phyloP scores from a whole-genome alignment of 2,329 filamentous ascomycete species.

The Curvularia eragrostidis region DNA sequence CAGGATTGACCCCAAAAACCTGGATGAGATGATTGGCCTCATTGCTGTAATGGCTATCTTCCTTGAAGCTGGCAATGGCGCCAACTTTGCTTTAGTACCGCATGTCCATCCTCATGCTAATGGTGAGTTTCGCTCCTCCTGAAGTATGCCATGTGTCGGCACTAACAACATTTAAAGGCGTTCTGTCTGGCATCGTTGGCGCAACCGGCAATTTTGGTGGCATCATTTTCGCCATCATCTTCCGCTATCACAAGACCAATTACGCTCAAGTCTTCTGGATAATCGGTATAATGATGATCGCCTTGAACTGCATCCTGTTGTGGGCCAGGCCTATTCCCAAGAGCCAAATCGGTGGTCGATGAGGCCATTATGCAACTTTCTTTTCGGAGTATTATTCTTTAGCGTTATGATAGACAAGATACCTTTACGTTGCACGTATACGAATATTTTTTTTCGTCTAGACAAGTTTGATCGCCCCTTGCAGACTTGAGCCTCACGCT shows the following conservation, averaged over 20 bases:
- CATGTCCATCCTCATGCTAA: conserved; percentile 86
- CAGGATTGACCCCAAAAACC: conserved; percentile 65
- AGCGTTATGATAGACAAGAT: conserved; percentile 10
- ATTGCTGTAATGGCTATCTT: conserved; percentile 81
- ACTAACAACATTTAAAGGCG: conserved; percentile 48
- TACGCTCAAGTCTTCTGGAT: conserved; percentile 81
- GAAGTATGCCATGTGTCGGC: not conserved
- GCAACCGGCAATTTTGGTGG: conserved; percentile 85
- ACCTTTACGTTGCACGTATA: conserved; percentile 3
- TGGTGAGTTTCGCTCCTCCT: conserved; percentile 56
- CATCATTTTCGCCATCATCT: conserved; percentile 82
- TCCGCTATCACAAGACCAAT: conserved; percentile 73
- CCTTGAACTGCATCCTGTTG: conserved; percentile 68
- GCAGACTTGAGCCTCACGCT: not conserved
- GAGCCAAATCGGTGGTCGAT: conserved; percentile 58
- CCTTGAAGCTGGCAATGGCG: conserved; percentile 82
- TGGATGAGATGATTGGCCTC: conserved; percentile 75
- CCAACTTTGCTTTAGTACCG: conserved; percentile 85
- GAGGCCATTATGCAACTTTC: not conserved
- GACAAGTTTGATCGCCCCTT: not conserved
- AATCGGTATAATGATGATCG: conserved; percentile 78
- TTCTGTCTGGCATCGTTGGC: conserved; percentile 78
- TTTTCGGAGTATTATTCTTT: conserved; percentile 1
- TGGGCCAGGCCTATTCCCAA: conserved; percentile 68
- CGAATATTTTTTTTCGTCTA: not conserved